phyloP scores from a whole-genome alignment of 441 rosid species.

The Biscutella laevigata region DNA sequence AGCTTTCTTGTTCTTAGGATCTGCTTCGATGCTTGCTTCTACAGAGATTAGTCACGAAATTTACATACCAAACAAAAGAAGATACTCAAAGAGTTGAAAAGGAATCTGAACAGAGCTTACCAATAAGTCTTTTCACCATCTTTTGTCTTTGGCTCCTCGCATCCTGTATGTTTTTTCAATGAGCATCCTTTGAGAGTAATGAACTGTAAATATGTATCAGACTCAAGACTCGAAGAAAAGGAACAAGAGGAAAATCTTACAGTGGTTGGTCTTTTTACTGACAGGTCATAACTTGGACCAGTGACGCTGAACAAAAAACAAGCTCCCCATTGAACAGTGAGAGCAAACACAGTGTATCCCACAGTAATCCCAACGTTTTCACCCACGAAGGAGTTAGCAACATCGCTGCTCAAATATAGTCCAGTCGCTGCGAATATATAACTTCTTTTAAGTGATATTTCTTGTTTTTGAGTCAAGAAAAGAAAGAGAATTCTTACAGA shows the following conservation, averaged over 20 bases:
- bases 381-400: background rate
- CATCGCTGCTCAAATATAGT: background rate
- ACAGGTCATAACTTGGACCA: background rate
- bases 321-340: constrained; percentile 16
- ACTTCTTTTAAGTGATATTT: no score
- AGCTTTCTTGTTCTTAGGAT: constrained; percentile 13
- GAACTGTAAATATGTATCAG: background rate
- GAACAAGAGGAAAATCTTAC: background rate
- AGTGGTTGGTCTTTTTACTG: background rate
- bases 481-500: constrained; percentile 11
- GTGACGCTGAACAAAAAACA: constrained; percentile 3
- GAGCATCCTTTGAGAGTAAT: background rate
- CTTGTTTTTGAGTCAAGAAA: no score
- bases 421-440: constrained; percentile 21
- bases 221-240: background rate
- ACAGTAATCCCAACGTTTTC: constrained; percentile 4
- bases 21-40: constrained; percentile 12
- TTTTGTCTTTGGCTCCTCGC: background rate
- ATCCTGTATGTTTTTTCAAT: background rate
- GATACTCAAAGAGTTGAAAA: background rate
- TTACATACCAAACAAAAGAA: background rate
- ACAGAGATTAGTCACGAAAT: background rate
- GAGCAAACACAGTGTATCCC: constrained; percentile 9
- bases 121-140: background rate
- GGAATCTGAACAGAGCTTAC: constrained; percentile 5